These are phyloP conservation scores for Globisporangium paddicum DNA, from an alignment of 352 stramenopile species.

Conservation along the genomic window DNA sequence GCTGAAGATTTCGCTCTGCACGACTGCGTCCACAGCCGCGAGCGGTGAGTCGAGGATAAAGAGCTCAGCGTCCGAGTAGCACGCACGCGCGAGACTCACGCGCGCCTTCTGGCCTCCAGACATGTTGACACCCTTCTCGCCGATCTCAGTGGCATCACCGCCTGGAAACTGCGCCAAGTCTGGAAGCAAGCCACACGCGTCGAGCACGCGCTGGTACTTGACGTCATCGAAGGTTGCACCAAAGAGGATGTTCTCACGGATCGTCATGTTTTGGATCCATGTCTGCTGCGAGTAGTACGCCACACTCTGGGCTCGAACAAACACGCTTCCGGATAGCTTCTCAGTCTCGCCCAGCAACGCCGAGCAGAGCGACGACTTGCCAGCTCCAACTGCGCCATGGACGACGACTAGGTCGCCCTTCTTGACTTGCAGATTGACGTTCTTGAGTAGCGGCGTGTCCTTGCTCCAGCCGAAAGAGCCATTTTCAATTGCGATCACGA, in stretches of 20 bases:
- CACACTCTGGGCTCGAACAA: constrained; percentile 12
- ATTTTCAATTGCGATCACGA: constrained; percentile 16
- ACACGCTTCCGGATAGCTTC: constrained; percentile 7
- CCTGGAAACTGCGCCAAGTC: constrained; percentile 81
- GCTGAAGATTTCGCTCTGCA: constrained; percentile 72
- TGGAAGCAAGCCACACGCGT: constrained; percentile 73
- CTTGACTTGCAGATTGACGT: constrained; percentile 24
- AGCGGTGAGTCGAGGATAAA: constrained; percentile 92
- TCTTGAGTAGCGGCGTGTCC: constrained; percentile 14
- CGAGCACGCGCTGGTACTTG: constrained; percentile 56
- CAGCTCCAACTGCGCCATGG: not conserved
- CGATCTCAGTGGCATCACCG: constrained; percentile 91
- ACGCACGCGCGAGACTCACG: constrained; percentile 41
- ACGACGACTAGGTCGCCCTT: not conserved
- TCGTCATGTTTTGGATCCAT: constrained; percentile 74
- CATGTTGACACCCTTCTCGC: constrained; percentile 91
- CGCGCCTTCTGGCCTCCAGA: constrained; percentile 87
- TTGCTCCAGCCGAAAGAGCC: constrained; percentile 24
- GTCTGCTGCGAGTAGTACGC: constrained; percentile 75
- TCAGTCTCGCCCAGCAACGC: not conserved
- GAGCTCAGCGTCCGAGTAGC: constrained; percentile 35
- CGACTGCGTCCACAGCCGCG: not conserved
- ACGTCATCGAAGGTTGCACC: constrained; percentile 40
- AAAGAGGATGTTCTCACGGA: constrained; percentile 92
- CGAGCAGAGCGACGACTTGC: not conserved